phyloP scores from a whole-genome alignment of 495 filamentous ascomycete species.

The Aspergillus bertholletiae region DNA sequence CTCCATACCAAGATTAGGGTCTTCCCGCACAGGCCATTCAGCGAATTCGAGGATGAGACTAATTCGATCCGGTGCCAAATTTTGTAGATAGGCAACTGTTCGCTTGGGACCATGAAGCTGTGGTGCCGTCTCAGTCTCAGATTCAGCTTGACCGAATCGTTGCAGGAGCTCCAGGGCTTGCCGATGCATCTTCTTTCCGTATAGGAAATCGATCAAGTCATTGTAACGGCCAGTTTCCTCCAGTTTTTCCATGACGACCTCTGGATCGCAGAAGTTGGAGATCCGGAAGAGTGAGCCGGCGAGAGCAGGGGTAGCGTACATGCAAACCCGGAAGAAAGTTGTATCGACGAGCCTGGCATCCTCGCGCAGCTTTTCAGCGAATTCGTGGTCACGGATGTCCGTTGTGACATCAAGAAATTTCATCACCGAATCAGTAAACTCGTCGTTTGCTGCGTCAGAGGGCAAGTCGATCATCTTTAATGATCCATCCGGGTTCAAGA shows the following conservation, averaged over 20 bases:
- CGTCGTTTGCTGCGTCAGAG: conserved; percentile 48
- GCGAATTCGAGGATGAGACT: conserved; percentile 90
- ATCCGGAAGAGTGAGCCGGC: conserved; percentile 91
- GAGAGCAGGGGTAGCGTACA: conserved; percentile 80
- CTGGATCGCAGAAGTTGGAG: conserved; percentile 94
- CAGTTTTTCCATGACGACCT: conserved; percentile 89
- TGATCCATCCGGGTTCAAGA: conserved; percentile 71
- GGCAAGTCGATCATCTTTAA: conserved; percentile 57
- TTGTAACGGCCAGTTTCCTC: conserved; percentile 86
- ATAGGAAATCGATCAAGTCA: conserved; percentile 94
- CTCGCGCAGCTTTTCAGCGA: conserved; percentile 63
- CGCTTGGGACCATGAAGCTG: conserved; percentile 76
- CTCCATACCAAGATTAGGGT: conserved; percentile 85
- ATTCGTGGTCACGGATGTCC: conserved; percentile 54
- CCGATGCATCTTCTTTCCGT: conserved; percentile 89
- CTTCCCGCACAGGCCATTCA: conserved; percentile 74
- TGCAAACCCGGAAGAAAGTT: conserved; percentile 87
- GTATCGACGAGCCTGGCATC: conserved; percentile 87
- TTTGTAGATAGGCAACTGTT: conserved; percentile 87
- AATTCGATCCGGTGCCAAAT: conserved; percentile 79
- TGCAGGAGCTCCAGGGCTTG: conserved; percentile 79
- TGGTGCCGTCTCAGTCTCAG: conserved; percentile 47
- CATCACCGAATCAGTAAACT: conserved; percentile 42
- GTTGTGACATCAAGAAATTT: conserved; percentile 42
- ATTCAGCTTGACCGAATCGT: conserved; percentile 74